Percentiles rank a stretch among this genome's conserved stretches.
Conservation (phyloP, 345 rosid species). For the Populus alba region DNA sequence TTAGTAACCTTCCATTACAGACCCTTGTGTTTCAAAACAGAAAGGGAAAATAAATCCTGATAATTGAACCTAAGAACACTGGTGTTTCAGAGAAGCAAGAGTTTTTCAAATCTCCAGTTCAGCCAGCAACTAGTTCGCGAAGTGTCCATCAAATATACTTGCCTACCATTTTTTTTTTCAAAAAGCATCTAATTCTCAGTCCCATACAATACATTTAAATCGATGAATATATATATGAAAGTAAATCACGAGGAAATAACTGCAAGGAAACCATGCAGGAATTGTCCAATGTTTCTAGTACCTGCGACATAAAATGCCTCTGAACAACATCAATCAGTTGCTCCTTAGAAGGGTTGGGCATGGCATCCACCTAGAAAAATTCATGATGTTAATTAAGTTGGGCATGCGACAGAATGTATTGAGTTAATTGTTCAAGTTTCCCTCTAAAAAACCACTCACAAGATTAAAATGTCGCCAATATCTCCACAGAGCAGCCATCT, state of each 20-base stretch:
- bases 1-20: not conserved
- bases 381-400: not conserved
- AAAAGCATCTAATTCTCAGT: not conserved
- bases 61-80: not conserved
- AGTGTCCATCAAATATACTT: not conserved
- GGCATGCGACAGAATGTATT: not conserved
- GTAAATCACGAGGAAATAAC: not conserved
- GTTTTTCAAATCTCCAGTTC: not conserved
- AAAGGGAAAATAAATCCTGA: not conserved
- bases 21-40: not conserved
- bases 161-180: not conserved
- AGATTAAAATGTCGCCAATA: conserved; percentile 90
- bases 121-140: not conserved
- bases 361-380: conserved; percentile 58
- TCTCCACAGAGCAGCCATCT: conserved; percentile 82
- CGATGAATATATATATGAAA: not conserved
- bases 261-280: not conserved
- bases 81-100: not conserved
- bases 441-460: conserved; percentile 36
- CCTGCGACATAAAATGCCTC: conserved; percentile 96
- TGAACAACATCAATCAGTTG: conserved; percentile 76
- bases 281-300: conserved; percentile 13
- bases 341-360: conserved; percentile 83
- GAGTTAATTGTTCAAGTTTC: not conserved
- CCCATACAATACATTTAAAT: not conserved